Evolutionary conservation across 768 basidiomycete species (phyloP), one percentile per base, ranked within the genome.

Genomic region (Solioccasus polychromus): DNA sequence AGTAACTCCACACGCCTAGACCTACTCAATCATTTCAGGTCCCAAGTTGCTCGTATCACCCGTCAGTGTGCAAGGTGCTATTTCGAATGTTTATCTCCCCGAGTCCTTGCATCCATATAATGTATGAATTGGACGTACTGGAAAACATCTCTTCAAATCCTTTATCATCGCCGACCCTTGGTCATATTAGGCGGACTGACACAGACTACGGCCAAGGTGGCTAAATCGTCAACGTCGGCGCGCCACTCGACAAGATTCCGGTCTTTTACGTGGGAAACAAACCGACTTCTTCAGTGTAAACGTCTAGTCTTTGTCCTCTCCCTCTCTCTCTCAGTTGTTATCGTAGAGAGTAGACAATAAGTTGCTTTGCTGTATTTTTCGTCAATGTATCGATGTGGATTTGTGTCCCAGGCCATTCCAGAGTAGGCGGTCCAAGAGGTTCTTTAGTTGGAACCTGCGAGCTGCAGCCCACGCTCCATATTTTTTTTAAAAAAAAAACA

Each of bases 191-290:
- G 69, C 69, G 68, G 67, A 58, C 62, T 19, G 60, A 71, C 22
- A 52, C 48, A 36, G 45, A 61, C 28, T 60, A 64, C 42, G 64
- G 63, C 48, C 34, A 25, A 22, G 37, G 37, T 15, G 20, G 31
- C 5, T 25, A 28, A 28, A 39, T 7, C 2, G 23, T 36, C 12
- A 48, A 46, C 10, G 19, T 29, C 19, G 39, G 19, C n/a, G 47
- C 26, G 17, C 3, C 52, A 8, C 50, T 67, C 19, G 61, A 64
- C 38, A 51, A 65, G 37, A 70, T 71, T 14, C 69, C 65, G 2
- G 64, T 71, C 15, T 63, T 68, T 41, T 67, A 62, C 51, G 48
- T 68, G 25, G 68, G 65, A 15, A 48, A 39, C 18, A 68, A 64
- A 38, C 32, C 38, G 63, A 67, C 43, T 66, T 68, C 29, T 47